Evolutionary conservation across 1,284 basidiomycete species (phyloP).

Genomic region (Rhodotorula sp.): DNA sequence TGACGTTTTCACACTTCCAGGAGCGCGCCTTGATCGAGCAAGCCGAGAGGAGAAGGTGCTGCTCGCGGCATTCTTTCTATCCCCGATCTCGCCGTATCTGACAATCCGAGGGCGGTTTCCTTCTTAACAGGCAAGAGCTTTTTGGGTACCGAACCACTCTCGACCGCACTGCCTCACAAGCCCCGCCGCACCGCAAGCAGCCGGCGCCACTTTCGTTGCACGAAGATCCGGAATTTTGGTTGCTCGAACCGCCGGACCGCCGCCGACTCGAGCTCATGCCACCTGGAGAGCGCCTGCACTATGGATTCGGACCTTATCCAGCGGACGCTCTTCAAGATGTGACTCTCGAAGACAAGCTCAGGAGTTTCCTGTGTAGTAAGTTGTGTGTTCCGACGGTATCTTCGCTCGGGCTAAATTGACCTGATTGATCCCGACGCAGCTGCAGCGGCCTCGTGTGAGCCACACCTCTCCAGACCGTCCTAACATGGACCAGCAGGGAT

Average conservation of each 20-base stretch:
- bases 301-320: conserved; percentile 17
- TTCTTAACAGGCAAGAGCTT: conserved; percentile 18
- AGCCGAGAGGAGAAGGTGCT: background rate
- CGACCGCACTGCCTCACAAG: background rate
- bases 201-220: background rate
- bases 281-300: background rate
- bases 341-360: background rate
- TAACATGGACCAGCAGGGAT: no score
- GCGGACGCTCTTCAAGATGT: no score
- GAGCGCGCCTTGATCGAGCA: background rate
- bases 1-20: background rate
- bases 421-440: no score
- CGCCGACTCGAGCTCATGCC: background rate
- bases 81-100: no score
- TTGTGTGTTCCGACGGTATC: no score
- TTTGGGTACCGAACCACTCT: conserved; percentile 15
- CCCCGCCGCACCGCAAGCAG: background rate
- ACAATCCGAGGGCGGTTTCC: no score
- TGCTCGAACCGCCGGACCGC: background rate
- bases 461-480: no score
- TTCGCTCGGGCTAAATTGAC: no score
- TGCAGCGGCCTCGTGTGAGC: no score
- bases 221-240: conserved; percentile 22
- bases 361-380: no score
- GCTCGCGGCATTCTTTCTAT: no score